These are phyloP conservation scores for Colletotrichum godetiae DNA, from an alignment of 2,329 filamentous ascomycete genomes.

Conservation along the genomic window DNA sequence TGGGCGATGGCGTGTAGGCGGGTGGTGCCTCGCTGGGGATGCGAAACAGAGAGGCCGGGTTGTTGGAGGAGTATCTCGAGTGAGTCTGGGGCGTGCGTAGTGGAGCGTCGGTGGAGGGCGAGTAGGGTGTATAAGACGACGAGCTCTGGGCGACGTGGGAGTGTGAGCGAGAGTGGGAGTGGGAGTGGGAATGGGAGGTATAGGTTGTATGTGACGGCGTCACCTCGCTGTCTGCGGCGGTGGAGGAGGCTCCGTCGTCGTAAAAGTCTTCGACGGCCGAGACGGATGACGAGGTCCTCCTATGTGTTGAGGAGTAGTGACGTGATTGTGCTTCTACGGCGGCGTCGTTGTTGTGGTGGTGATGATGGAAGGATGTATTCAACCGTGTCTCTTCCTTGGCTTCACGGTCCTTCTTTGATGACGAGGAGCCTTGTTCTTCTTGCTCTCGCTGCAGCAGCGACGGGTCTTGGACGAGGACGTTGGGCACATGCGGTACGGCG, in stretches of 20 bases:
- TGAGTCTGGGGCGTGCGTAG: slow-evolving; percentile 35
- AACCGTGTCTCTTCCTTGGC: slow-evolving; percentile 53
- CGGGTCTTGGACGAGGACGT: slow-evolving; percentile 62
- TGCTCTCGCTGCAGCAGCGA: slow-evolving; percentile 50
- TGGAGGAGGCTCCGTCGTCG: slow-evolving; percentile 28
- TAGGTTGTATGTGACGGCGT: slow-evolving; percentile 31
- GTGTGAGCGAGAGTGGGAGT: background rate
- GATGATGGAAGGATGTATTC: slow-evolving; percentile 38
- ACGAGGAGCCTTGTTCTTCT: slow-evolving; percentile 33
- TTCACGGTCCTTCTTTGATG: slow-evolving; percentile 55
- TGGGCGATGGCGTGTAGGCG: slow-evolving; percentile 59
- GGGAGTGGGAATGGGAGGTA: background rate
- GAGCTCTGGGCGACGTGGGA: slow-evolving; percentile 16
- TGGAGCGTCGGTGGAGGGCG: slow-evolving; percentile 22
- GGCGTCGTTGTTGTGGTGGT: background rate
- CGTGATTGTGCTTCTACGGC: background rate
- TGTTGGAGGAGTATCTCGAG: slow-evolving; percentile 20
- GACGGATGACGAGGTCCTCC: slow-evolving; percentile 13
- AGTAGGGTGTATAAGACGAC: slow-evolving; percentile 35
- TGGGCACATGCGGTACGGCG: slow-evolving; percentile 57
- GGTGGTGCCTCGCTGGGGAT: slow-evolving; percentile 57
- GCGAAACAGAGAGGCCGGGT: slow-evolving; percentile 27
- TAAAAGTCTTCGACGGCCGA: background rate
- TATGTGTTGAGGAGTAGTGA: background rate
- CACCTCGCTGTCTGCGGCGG: slow-evolving; percentile 21